Percentiles rank a stretch among this genome's conserved stretches.
Conservation (phyloP, 108 stramenopile genomes). For the Stephanodiscus minutulus region DNA sequence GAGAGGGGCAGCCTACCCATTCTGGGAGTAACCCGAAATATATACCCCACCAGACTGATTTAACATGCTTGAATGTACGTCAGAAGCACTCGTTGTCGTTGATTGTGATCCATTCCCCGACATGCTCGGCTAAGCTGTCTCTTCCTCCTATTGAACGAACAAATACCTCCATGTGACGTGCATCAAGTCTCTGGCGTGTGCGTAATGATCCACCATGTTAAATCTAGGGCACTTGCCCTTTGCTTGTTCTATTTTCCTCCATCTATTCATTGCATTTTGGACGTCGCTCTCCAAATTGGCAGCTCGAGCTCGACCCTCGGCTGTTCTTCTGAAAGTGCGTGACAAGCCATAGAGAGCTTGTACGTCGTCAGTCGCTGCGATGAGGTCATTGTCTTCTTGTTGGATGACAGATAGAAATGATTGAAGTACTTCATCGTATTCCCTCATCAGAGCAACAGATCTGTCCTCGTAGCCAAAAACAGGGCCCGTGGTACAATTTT, state of each 20-base stretch:
- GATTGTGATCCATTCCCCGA: neutral
- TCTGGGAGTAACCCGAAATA: too few species aligned
- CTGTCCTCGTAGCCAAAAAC: neutral
- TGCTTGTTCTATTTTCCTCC: neutral
- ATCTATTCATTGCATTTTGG: conserved; percentile 3
- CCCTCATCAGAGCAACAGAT: neutral
- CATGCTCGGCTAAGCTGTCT: conserved; percentile 2
- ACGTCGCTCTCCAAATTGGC: neutral
- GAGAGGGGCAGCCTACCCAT: too few species aligned
- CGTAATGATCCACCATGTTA: neutral
- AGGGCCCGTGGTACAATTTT: neutral
- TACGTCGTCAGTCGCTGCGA: neutral
- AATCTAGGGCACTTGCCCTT: neutral
- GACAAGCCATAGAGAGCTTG: neutral
- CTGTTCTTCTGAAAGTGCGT: neutral
- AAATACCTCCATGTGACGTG: neutral
- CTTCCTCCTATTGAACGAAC: neutral
- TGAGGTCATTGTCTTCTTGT: neutral
- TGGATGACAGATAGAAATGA: neutral
- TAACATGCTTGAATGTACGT: too few species aligned
- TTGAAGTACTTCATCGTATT: neutral
- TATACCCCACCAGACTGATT: too few species aligned
- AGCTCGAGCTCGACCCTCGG: neutral
- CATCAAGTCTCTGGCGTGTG: neutral
- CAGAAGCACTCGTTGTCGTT: neutral